These are phyloP conservation scores for Sarocladiaceae sp. DNA, from an alignment of 2,329 filamentous ascomycete genomes.

Conservation along the genomic window DNA sequence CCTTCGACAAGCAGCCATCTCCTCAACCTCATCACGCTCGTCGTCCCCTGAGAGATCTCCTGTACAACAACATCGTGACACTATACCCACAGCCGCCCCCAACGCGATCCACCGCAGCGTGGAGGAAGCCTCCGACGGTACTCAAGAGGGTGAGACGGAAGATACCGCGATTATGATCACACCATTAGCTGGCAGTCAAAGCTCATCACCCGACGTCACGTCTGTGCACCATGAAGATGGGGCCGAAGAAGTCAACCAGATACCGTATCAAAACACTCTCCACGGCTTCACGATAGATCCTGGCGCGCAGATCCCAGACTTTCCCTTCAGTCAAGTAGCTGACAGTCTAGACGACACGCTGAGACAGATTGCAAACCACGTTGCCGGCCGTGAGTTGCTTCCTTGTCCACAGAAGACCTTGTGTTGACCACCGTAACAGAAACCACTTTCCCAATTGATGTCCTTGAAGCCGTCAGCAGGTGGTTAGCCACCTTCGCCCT, in stretches of 20 bases:
- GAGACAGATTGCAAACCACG: not conserved
- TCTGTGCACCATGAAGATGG: constrained; percentile 30
- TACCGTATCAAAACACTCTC: not conserved
- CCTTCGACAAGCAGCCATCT: constrained; percentile 42
- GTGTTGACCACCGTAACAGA: constrained; percentile 12
- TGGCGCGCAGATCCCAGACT: not conserved
- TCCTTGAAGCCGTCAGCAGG: not conserved
- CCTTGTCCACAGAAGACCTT: constrained; percentile 16
- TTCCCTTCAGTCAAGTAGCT: not conserved
- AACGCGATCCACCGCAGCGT: constrained; percentile 36
- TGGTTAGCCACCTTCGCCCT: not conserved
- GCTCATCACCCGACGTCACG: constrained; percentile 39
- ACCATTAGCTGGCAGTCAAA: constrained; percentile 30
- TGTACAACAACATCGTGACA: not conserved
- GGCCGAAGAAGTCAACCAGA: constrained; percentile 11
- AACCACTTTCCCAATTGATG: not conserved
- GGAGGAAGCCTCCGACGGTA: constrained; percentile 25
- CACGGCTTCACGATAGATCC: not conserved
- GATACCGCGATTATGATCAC: not conserved
- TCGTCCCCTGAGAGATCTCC: constrained; percentile 14
- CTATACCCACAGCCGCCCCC: not conserved
- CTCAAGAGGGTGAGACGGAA: not conserved
- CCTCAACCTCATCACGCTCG: constrained; percentile 28
- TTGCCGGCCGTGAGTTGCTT: constrained; percentile 14
- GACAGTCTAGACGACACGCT: not conserved